Evolutionary conservation across 306 rosid species (phyloP).

Genomic region (Ochetophila trinervis): DNA sequence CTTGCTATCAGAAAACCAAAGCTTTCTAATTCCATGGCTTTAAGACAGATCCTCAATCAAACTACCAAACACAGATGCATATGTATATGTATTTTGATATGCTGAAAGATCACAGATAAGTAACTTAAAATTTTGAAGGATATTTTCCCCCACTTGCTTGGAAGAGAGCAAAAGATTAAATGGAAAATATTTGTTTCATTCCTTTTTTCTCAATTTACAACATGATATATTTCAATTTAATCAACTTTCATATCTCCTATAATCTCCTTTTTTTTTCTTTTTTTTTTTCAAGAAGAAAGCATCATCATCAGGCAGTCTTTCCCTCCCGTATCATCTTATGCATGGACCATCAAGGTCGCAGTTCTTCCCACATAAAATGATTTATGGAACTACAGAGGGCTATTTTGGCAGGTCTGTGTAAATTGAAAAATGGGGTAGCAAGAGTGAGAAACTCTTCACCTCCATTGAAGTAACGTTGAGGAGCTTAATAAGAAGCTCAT

Average conservation of each 20-base stretch:
- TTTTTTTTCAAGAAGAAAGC: slow-evolving; percentile 21
- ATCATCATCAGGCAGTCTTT: slow-evolving; percentile 17
- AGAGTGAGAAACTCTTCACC: slow-evolving; percentile 50
- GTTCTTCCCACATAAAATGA: slow-evolving; percentile 14
- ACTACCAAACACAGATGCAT: too few relatives aligned
- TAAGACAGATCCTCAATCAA: too few relatives aligned
- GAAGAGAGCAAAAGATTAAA: not conserved
- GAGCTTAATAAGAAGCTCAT: slow-evolving; percentile 31
- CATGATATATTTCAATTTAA: slow-evolving; percentile 10
- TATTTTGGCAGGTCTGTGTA: slow-evolving; percentile 20
- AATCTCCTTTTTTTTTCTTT: not conserved
- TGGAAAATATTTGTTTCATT: not conserved
- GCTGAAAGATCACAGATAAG: too few relatives aligned
- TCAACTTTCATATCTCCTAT: not conserved
- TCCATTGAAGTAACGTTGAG: slow-evolving; percentile 26
- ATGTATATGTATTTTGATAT: too few relatives aligned
- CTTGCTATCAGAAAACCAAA: too few relatives aligned
- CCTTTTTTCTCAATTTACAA: slow-evolving; percentile 3
- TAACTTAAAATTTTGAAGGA: too few relatives aligned
- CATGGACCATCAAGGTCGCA: slow-evolving; percentile 17
- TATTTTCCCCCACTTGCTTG: not conserved
- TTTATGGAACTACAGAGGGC: slow-evolving; percentile 7
- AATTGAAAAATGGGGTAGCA: slow-evolving; percentile 20
- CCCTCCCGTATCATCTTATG: slow-evolving; percentile 6
- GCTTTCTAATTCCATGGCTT: too few relatives aligned